Conservation (phyloP, 2,329 filamentous ascomycete species). For the Verticillium dahliae region DNA sequence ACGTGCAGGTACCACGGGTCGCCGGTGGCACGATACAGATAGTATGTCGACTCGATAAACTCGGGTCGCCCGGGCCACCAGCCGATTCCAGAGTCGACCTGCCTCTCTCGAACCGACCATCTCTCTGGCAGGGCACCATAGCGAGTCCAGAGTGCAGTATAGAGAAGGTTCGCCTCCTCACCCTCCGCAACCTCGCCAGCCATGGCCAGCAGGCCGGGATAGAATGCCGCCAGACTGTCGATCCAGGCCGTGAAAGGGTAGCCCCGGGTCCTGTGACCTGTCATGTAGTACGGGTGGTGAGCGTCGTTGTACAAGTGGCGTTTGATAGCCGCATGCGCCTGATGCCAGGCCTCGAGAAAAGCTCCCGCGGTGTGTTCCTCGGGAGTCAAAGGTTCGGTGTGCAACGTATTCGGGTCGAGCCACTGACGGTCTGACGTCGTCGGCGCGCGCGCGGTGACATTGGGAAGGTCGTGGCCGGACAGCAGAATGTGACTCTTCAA, state of each 20-base stretch:
- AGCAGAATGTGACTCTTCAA: constrained; percentile 89
- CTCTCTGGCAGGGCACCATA: constrained; percentile 92
- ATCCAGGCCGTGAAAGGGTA: constrained; percentile 90
- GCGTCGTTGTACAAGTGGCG: constrained; percentile 82
- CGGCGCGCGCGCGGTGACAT: constrained; percentile 36
- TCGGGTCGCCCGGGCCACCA: constrained; percentile 97
- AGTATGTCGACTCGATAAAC: constrained; percentile 95
- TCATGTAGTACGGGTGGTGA: constrained; percentile 88
- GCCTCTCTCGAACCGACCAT: constrained; percentile 80
- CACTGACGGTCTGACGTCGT: constrained; percentile 22
- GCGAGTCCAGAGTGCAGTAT: constrained; percentile 88
- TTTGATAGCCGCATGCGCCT: constrained; percentile 80
- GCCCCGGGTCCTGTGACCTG: constrained; percentile 81
- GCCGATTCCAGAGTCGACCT: constrained; percentile 77
- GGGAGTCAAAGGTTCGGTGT: constrained; percentile 47
- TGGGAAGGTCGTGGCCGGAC: constrained; percentile 62
- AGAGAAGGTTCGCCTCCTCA: constrained; percentile 80
- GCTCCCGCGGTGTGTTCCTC: constrained; percentile 67
- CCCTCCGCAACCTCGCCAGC: constrained; percentile 89
- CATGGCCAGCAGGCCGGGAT: constrained; percentile 78
- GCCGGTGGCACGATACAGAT: constrained; percentile 86
- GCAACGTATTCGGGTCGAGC: constrained; percentile 60
- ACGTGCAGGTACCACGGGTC: constrained; percentile 96
- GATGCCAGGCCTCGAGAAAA: constrained; percentile 78
- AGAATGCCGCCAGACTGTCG: constrained; percentile 92